phyloP scores from a whole-genome alignment of 73 alveolate genomes.

The Halteria grandinella region DNA sequence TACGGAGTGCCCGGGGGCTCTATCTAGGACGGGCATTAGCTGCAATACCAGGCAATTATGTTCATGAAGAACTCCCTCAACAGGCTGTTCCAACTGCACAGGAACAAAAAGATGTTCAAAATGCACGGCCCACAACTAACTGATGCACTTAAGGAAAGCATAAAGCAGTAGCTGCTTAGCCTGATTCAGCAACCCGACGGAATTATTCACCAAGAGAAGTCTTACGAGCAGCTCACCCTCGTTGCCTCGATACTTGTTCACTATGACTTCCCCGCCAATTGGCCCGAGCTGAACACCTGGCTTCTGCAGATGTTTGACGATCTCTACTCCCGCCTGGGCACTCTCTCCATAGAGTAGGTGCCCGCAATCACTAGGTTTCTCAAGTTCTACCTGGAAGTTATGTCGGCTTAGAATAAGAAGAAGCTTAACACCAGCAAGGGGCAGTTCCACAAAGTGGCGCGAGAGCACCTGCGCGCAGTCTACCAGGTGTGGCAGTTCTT shows the following conservation, averaged over 20 bases:
- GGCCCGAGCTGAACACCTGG: constrained; percentile 56
- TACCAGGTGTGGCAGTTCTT: constrained; percentile 45
- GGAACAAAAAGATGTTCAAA: constrained; percentile 28
- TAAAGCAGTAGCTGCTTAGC: constrained; percentile 31
- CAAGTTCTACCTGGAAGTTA: constrained; percentile 46
- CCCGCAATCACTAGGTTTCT: constrained; percentile 33
- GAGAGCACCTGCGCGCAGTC: constrained; percentile 30
- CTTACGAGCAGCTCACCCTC: constrained; percentile 40
- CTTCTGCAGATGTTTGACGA: constrained; percentile 9
- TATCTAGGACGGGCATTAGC: constrained; percentile 19
- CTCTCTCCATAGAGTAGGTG: constrained; percentile 16
- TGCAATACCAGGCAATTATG: constrained; percentile 52
- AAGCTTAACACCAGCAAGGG: constrained; percentile 29
- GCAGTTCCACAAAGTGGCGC: constrained; percentile 35
- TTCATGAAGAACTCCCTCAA: constrained; percentile 54
- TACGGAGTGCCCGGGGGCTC: too few relatives aligned
- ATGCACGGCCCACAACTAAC: constrained; percentile 1
- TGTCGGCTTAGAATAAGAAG: constrained; percentile 49
- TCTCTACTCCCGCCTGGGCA: not conserved
- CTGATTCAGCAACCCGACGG: constrained; percentile 16
- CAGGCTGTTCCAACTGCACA: constrained; percentile 16
- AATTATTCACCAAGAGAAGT: constrained; percentile 2
- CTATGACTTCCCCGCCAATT: constrained; percentile 56
- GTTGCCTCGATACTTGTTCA: constrained; percentile 52
- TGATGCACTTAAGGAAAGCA: constrained; percentile 30